Evolutionary conservation across 1,139 yeast genomes (phyloP), one percentile per base, ranked within the genome.

Genomic region (Ogataea hybrid): DNA sequence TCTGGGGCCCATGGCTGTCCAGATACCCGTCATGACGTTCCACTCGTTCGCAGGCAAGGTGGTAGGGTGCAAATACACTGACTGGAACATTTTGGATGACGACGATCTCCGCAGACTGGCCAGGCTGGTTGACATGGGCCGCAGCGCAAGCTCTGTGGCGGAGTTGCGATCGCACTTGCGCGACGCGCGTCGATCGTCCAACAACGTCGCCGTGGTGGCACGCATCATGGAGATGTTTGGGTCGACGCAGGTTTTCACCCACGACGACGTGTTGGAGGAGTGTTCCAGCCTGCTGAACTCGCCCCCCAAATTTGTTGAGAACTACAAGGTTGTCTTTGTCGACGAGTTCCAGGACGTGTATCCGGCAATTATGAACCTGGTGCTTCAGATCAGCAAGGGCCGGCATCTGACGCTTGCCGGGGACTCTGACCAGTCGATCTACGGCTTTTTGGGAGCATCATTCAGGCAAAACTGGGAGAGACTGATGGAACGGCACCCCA

Each of bases 311-410:
- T 9, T 46, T 47, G 1, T 46, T 33, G n/a, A 47, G 4, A 32
- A 53, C 4, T 61, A 61, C 44, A 66, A 67, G 36, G 64, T 67
- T 4, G 67, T 84, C 0, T 60, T 85, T 0, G 79, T 84, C 10
- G 95, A 85, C 61, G 95, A 85, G 60, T 81, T 80, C 55, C 94
- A 85, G 58, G 95, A 85, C 60, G 70, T 83, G 61, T 75, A 79
- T 49, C 70, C 72, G 0, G 68, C 67, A n/a, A 65, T 83, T 20
- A 57, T 76, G 35, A 65, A 68, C 10, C 58, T 84, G 5, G 60
- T 83, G 4, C 57, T 63, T 34, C 54, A 59, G 1, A 58, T 82
- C 1, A 48, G 68, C 0, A 47, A 47, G 5, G 51, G 54, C 1
- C 71, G 74, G 39, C 88, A 81, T 56, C 53, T 85, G 12, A 74